Evolutionary conservation across 1,284 basidiomycete species (phyloP).

Genomic region (Pterulicium gracile): DNA sequence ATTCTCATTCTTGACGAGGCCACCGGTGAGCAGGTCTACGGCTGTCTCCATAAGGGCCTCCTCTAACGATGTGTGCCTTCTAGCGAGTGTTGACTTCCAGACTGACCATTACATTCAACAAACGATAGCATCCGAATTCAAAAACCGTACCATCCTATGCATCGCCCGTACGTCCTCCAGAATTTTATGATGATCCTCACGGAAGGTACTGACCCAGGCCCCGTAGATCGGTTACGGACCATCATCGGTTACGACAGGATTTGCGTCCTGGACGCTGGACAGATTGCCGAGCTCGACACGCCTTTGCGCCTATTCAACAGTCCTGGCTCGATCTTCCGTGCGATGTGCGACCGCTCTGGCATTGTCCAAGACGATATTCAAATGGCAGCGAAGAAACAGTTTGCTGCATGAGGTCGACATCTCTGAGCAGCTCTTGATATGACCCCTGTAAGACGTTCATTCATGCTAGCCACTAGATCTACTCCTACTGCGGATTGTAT

Average conservation of each 20-base stretch:
- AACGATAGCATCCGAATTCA: conserved; percentile 79
- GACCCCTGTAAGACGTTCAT: too few relatives aligned
- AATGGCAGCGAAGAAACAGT: neutral
- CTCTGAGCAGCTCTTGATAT: too few relatives aligned
- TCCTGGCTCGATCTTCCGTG: conserved; percentile 42
- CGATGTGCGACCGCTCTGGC: conserved; percentile 52
- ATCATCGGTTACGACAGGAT: conserved; percentile 70
- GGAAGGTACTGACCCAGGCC: too few relatives aligned
- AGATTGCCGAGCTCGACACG: conserved; percentile 56
- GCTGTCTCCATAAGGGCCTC: too few relatives aligned
- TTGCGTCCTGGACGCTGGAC: conserved; percentile 65
- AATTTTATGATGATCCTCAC: conserved; percentile 5
- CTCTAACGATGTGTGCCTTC: too few relatives aligned
- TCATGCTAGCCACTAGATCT: too few relatives aligned
- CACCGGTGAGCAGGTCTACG: conserved; percentile 35
- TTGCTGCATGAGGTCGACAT: too few relatives aligned
- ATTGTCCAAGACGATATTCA: conserved; percentile 41
- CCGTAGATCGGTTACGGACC: conserved; percentile 57
- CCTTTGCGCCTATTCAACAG: conserved; percentile 44
- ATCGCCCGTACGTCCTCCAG: conserved; percentile 50
- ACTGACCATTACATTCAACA: conserved; percentile 80
- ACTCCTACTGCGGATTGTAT: too few relatives aligned
- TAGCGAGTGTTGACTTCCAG: conserved; percentile 71
- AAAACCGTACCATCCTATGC: conserved; percentile 69
- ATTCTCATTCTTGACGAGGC: conserved; percentile 77